phyloP scores from a whole-genome alignment of 192 early-diverging fungal genomes.

The Haplosporangium gracile region DNA sequence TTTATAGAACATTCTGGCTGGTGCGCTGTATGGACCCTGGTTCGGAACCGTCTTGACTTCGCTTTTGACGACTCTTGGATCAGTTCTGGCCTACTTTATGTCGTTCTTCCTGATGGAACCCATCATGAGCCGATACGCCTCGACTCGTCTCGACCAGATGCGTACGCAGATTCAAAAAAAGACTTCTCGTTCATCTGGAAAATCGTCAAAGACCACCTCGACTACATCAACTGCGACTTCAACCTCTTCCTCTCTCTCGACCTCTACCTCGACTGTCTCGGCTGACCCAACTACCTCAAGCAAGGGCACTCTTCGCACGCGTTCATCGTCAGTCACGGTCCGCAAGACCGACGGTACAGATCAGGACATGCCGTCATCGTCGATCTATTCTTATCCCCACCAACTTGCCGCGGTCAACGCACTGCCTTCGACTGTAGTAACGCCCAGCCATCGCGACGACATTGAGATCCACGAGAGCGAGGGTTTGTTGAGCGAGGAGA shows the following conservation, averaged over 20 bases:
- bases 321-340: constrained; percentile 34
- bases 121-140: constrained; percentile 53
- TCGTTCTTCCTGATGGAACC: constrained; percentile 57
- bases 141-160: constrained; percentile 45
- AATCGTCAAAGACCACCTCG: neutral
- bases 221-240: constrained; percentile 31
- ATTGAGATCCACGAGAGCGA: constrained; percentile 39
- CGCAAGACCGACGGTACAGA: constrained; percentile 15
- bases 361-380: constrained; percentile 3
- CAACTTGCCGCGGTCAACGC: neutral
- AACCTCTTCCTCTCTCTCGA: constrained; percentile 15
- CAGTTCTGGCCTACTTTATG: constrained; percentile 55
- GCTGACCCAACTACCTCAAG: neutral
- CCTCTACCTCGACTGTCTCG: neutral
- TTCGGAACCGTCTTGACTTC: constrained; percentile 55
- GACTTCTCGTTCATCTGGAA: constrained; percentile 19
- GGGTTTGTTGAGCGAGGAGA: constrained; percentile 19
- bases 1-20: constrained; percentile 56
- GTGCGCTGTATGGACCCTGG: constrained; percentile 57
- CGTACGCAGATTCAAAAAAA: constrained; percentile 53
- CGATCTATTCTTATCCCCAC: constrained; percentile 12
- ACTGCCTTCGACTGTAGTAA: neutral
- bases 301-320: constrained; percentile 29
- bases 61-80: constrained; percentile 50
- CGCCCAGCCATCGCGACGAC: constrained; percentile 13